Conservation (phyloP, 495 filamentous ascomycete genomes). For the Articulospora tetracladia region DNA sequence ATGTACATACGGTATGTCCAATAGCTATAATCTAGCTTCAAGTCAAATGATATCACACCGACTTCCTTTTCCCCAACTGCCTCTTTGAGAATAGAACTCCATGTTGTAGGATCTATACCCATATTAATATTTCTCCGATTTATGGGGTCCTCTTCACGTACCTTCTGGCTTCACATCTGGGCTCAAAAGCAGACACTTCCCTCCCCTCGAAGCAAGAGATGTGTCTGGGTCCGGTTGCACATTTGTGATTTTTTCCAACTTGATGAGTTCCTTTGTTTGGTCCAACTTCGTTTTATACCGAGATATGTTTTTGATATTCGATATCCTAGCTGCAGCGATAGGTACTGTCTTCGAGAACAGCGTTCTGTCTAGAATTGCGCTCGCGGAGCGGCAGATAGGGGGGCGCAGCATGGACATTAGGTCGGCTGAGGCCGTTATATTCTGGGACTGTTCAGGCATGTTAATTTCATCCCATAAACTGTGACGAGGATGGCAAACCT, state of each 20-base stretch:
- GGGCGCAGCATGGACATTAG: conserved; percentile 55
- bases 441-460: conserved; percentile 6
- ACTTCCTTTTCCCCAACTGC: conserved; percentile 64
- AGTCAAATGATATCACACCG: conserved; percentile 64
- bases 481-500: not conserved
- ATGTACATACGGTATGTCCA: conserved; percentile 71
- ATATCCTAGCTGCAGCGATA: conserved; percentile 73
- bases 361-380: conserved; percentile 77
- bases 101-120: conserved; percentile 66
- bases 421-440: conserved; percentile 3
- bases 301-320: conserved; percentile 67
- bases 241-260: conserved; percentile 47
- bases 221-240: conserved; percentile 50
- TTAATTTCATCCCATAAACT: not conserved
- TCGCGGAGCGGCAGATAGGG: conserved; percentile 68
- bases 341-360: conserved; percentile 75
- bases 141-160: conserved; percentile 30
- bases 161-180: conserved; percentile 66
- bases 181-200: conserved; percentile 71
- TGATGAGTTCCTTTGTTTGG: conserved; percentile 54
- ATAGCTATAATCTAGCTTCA: conserved; percentile 76
- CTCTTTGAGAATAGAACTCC: conserved; percentile 63
- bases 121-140: conserved; percentile 10
- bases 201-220: conserved; percentile 46
- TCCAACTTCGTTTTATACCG: conserved; percentile 56